Evolutionary conservation across 257 asterid species (phyloP), one percentile per base, ranked within the genome.

Genomic region (Solanum chmielewskii): DNA sequence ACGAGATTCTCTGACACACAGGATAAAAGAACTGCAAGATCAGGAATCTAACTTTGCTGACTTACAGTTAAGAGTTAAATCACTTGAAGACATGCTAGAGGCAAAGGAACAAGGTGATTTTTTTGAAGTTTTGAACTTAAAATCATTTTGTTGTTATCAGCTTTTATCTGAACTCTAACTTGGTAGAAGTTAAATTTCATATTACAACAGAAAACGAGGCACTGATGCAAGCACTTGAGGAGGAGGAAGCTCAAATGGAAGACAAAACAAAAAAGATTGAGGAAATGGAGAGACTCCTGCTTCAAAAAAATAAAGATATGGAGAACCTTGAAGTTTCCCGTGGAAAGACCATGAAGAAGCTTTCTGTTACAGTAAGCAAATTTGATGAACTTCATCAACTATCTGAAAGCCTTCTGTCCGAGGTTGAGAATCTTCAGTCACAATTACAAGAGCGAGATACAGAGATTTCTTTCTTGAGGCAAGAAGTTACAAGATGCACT

Each of bases 401-500:
- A 75, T 97, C 98, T 60, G 98, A 94, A 90, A 93, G 88, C 91
- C 98, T 97, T 60, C 95, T 97, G 74, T 91, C 97, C 25, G 99
- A 97, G 91, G 98, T 97, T 88, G 99, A 96, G 95, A 96, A 93
- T 90, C 99, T 97, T 88, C 99, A 96, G 92, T 91, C 94, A 70
- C 98, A 97, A 87, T 91, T 95, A 91, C 97, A 91, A 91, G 99
- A 97, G 90, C 95, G 94, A 86, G 98, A 96, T 88, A 93, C 90
- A 76, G 99, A 97, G 91, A 91, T 97, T 90, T 97, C 99, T 90
- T 97, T 97, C 91, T 97, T 97, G 86, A 90, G 99, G 92, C 97
- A 96, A 92, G 99, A 97, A 93, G 98, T 97, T 87, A 96, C 99
- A 59, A 91, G 99, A 91, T 95, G 98, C 94, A 96, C 99, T 6